phyloP scores from a whole-genome alignment of 768 basidiomycete species.

The Boletus speciosus region DNA sequence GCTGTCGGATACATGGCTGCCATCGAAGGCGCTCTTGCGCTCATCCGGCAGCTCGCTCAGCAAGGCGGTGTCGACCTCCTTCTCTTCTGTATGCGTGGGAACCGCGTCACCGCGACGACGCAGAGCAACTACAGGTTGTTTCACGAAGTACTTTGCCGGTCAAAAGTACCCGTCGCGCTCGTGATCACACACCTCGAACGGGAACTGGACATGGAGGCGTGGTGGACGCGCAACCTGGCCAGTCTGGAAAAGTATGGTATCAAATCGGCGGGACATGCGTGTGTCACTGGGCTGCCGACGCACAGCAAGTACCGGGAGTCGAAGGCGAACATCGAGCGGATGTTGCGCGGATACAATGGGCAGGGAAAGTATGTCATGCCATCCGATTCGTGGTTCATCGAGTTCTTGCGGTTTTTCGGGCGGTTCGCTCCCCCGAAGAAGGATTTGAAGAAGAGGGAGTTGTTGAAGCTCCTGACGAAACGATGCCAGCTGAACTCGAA shows the following conservation, averaged over 20 bases:
- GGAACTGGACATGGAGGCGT: slow-evolving; percentile 30
- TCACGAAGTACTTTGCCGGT: slow-evolving; percentile 37
- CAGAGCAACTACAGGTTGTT: slow-evolving; percentile 39
- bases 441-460: slow-evolving; percentile 13
- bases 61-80: slow-evolving; percentile 38
- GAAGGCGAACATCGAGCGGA: slow-evolving; percentile 4
- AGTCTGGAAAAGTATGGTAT: slow-evolving; percentile 23
- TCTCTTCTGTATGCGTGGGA: slow-evolving; percentile 38
- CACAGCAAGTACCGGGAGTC: slow-evolving; percentile 22
- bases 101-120: slow-evolving; percentile 33
- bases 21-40: slow-evolving; percentile 25
- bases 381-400: slow-evolving; percentile 21
- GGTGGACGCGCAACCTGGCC: slow-evolving; percentile 29
- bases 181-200: slow-evolving; percentile 39
- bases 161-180: slow-evolving; percentile 27
- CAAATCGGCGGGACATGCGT: slow-evolving; percentile 26
- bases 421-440: slow-evolving; percentile 14
- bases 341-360: slow-evolving; percentile 17
- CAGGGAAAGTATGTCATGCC: slow-evolving; percentile 22
- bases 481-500: slow-evolving; percentile 23
- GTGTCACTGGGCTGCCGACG: slow-evolving; percentile 26
- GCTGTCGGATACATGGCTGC: slow-evolving; percentile 23
- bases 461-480: slow-evolving; percentile 19
- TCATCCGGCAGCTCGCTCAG: slow-evolving; percentile 32
- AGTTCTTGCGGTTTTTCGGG: slow-evolving; percentile 19